A percentile compares a stretch with the other conserved stretches of the same genome.
Evolutionary conservation across 148 eudicot genomes (phyloP).

Genomic region (Camellia granthamiana): DNA sequence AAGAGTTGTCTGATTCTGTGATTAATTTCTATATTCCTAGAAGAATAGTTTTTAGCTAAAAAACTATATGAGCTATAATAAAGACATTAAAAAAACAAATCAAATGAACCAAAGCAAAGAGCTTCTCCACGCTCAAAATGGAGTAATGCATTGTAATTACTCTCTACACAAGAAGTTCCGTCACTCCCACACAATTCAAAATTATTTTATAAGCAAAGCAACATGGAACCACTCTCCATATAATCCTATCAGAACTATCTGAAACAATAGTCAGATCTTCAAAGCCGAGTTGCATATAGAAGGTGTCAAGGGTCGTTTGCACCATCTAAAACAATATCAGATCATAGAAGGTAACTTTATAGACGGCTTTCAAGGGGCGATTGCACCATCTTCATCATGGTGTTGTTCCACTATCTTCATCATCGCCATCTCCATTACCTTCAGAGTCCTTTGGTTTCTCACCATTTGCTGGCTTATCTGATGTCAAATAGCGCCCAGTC

Average conservation of each 20-base stretch:
- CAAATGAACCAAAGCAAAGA: too few relatives aligned
- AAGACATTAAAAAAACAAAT: too few relatives aligned
- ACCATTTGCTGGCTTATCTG: slow-evolving; percentile 27
- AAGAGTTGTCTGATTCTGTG: too few relatives aligned
- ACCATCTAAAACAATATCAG: too few relatives aligned
- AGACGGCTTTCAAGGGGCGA: slow-evolving; percentile 9
- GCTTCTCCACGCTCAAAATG: not conserved
- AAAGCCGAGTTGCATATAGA: too few relatives aligned
- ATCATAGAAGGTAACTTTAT: too few relatives aligned
- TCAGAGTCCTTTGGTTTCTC: slow-evolving; percentile 21
- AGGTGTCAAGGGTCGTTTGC: too few relatives aligned
- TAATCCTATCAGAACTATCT: not conserved
- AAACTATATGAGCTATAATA: too few relatives aligned
- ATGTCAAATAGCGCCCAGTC: slow-evolving; percentile 62
- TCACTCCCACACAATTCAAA: not conserved
- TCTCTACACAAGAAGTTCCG: not conserved
- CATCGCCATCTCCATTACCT: slow-evolving; percentile 23
- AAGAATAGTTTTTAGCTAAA: too few relatives aligned
- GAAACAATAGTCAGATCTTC: not conserved
- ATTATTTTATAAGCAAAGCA: not conserved
- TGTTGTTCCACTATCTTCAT: slow-evolving; percentile 18
- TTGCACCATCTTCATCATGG: slow-evolving; percentile 7
- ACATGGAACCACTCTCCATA: slow-evolving; percentile 1
- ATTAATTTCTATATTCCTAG: too few relatives aligned
- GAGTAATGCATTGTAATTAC: not conserved